Conservation (phyloP, 2,329 filamentous ascomycete species). For the Drechslerella coelobrocha region DNA sequence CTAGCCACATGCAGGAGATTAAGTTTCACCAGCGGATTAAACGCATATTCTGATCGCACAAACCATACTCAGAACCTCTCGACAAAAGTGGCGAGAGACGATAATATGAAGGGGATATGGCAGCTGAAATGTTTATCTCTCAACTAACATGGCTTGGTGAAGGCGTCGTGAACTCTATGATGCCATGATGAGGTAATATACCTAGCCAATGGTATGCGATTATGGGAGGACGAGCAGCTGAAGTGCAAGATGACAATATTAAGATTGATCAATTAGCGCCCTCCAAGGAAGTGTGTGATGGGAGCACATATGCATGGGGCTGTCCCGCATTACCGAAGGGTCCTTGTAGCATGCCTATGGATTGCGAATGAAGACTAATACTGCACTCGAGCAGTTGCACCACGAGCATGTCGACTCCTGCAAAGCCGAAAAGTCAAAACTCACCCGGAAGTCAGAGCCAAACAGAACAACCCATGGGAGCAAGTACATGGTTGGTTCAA, state of each 20-base stretch:
- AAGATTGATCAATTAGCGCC: constrained; percentile 46
- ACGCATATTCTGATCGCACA: not conserved
- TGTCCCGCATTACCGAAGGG: constrained; percentile 19
- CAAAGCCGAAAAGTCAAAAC: no score
- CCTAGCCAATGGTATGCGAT: constrained; percentile 30
- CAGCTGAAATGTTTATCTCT: not conserved
- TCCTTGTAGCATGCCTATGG: constrained; percentile 12
- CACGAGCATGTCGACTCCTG: no score
- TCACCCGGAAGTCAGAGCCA: constrained; percentile 22
- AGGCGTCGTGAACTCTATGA: not conserved
- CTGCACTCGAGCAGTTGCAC: no score
- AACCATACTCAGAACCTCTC: not conserved
- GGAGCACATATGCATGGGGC: constrained; percentile 26
- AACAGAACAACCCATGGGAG: constrained; percentile 2
- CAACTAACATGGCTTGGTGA: not conserved
- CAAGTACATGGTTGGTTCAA: constrained; percentile 29
- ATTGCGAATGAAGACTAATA: no score
- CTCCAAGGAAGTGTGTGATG: constrained; percentile 17
- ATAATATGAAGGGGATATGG: not conserved
- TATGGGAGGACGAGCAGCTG: constrained; percentile 20
- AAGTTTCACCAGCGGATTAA: not conserved
- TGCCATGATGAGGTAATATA: not conserved
- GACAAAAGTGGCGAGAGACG: not conserved
- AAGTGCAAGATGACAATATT: constrained; percentile 14
- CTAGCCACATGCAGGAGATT: not conserved